Base-by-base conservation (phyloP, 2,329 filamentous ascomycete genomes). In the Keithomyces neogunnii region DNA sequence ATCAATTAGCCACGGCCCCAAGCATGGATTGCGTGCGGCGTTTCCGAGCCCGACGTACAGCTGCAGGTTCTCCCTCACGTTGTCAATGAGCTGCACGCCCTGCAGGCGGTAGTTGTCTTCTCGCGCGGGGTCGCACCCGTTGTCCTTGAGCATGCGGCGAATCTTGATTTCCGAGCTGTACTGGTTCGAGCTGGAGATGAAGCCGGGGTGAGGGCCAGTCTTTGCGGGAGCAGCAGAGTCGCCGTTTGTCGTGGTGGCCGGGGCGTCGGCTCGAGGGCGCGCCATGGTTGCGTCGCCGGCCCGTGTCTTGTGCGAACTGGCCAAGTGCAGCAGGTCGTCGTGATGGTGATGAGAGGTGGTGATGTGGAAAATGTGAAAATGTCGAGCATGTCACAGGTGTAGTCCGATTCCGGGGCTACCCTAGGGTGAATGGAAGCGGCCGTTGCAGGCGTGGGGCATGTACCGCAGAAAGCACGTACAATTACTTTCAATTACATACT, bases 71-170 rank as follows among this genome's bases (percentile, higher is more conserved):
- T 85, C 82, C 46, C 92, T 81, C 42, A 95, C 86, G 55, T 84
- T 87, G 63, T 96, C 89, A 55, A 99, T 92, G 76, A 92, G 86
- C 53, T 89, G 81, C 8, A 96, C 85, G 19, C 92, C 93, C 62
- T 93, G 89, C 44, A 97, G 71, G 49, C 92, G 84, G 57, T 89
- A 82, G 55, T 73, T 82, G 62, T 92, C 88, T 66, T 97, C 91
- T 52, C 87, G 84, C 38, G 86, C 82, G 48, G 88, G 83, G 62
- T 88, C 86, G 61, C 85, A 82, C 39, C 83, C 82, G 55, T 85
- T 82, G 26, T 81, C 79, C 44, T 78, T 76, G 52, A 95, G 78
- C 66, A 84, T 84, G 62, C 82, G 80, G 55, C 89, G 84, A 51
- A 97, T 80, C 59, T 82, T 83, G 60, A 89, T 84, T 65, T 96